These are phyloP conservation scores for Zygosaccharomyces pseudobailii DNA, from an alignment of 1,139 yeast species.

Conservation along the genomic window DNA sequence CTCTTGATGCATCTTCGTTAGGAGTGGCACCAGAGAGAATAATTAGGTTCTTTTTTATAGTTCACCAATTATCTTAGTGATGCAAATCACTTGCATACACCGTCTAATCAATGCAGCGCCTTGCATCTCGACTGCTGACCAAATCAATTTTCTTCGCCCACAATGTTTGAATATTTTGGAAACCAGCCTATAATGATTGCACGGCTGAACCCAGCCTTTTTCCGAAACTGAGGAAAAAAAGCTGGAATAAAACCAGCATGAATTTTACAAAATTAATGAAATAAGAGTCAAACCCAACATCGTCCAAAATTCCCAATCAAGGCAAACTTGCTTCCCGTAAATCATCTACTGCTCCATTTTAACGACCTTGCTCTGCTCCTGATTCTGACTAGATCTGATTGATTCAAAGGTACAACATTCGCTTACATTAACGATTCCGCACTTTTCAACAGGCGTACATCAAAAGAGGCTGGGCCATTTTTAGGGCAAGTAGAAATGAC, in stretches of 20 bases:
- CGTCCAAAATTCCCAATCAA: background rate
- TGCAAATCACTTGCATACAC: background rate
- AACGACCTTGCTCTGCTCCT: background rate
- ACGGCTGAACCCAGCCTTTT: conserved; percentile 12
- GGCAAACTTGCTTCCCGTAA: background rate
- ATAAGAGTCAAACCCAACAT: background rate
- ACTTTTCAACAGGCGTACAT: no score
- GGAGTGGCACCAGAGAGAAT: background rate
- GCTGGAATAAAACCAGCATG: background rate
- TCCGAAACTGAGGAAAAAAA: conserved; percentile 1
- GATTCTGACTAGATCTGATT: background rate
- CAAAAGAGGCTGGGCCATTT: no score
- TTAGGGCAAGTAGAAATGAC: no score
- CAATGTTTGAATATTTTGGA: background rate
- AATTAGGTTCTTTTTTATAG: background rate
- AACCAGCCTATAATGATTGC: conserved; percentile 1
- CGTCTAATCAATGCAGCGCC: background rate
- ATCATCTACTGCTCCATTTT: background rate
- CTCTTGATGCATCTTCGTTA: background rate
- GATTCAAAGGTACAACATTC: no score
- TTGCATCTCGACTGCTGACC: background rate
- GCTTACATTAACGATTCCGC: no score
- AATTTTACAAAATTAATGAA: background rate
- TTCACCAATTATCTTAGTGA: background rate
- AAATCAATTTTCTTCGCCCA: background rate